Conservation (phyloP, 1,284 basidiomycete genomes). For the Trametes hirsuta region DNA sequence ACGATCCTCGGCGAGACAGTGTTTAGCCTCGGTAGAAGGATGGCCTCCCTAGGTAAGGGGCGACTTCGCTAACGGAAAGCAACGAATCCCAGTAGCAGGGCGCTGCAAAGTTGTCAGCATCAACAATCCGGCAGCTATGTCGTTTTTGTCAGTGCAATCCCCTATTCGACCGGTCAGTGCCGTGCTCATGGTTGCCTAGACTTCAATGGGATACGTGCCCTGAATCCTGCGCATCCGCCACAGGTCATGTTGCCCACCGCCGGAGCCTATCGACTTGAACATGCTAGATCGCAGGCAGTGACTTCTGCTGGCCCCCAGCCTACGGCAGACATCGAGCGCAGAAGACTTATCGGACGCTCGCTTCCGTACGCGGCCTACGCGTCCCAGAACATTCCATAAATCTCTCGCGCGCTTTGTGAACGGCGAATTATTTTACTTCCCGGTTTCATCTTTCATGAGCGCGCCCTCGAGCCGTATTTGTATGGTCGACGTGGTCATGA, state of each 20-base stretch:
- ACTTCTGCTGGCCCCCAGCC: neutral
- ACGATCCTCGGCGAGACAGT: no score
- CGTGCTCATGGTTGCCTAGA: constrained; percentile 1
- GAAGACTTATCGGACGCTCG: neutral
- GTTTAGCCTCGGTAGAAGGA: no score
- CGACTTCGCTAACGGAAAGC: no score
- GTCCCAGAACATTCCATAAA: no score
- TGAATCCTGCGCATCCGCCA: neutral
- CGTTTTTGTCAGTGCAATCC: neutral
- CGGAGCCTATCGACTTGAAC: constrained; percentile 16
- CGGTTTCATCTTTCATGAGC: no score
- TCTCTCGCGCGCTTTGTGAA: no score
- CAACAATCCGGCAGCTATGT: neutral
- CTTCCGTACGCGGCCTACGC: no score
- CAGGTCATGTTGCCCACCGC: neutral
- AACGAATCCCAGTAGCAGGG: no score
- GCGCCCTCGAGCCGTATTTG: no score
- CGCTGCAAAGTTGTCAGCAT: neutral
- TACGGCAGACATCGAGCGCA: neutral
- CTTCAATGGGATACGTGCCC: neutral
- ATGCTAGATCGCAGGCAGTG: constrained; percentile 15
- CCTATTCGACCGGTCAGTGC: neutral
- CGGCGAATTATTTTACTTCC: no score
- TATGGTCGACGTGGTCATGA: no score
- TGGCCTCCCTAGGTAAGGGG: no score